Percentiles rank a stretch among this genome's conserved stretches.
Conservation (phyloP, 2,329 filamentous ascomycete species). For the Orbilia ellipsospora region DNA sequence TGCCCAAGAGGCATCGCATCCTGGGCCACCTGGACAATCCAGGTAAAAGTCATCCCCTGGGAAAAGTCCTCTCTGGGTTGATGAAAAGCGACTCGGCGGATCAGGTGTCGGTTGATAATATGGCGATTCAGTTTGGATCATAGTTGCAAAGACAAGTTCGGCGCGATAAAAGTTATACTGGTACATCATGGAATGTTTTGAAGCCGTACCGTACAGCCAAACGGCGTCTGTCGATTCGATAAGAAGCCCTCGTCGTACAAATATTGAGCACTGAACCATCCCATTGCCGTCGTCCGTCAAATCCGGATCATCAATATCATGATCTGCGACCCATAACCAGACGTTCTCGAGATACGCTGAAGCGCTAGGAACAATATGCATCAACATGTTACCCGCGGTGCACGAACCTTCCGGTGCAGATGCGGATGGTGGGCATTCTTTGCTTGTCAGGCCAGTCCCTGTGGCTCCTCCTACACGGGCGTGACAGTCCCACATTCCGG, state of each 20-base stretch:
- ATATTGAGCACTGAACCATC: slow-evolving; percentile 57
- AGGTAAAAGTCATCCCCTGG: slow-evolving; percentile 56
- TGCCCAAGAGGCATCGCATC: slow-evolving; percentile 56
- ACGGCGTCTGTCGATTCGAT: slow-evolving; percentile 60
- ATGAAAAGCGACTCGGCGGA: slow-evolving; percentile 29
- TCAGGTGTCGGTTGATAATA: slow-evolving; percentile 56
- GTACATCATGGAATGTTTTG: slow-evolving; percentile 76
- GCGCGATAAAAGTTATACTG: slow-evolving; percentile 74
- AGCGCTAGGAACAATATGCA: slow-evolving; percentile 61
- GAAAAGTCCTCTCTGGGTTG: slow-evolving; percentile 61
- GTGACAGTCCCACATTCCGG: slow-evolving; percentile 64
- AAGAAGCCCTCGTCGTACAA: slow-evolving; percentile 60
- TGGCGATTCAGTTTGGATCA: slow-evolving; percentile 67
- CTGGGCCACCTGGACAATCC: slow-evolving; percentile 24
- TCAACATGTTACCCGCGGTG: slow-evolving; percentile 61
- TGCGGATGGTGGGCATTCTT: slow-evolving; percentile 63
- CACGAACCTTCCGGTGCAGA: slow-evolving; percentile 60
- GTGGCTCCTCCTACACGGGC: slow-evolving; percentile 65
- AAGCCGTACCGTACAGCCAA: slow-evolving; percentile 65
- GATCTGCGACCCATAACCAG: slow-evolving; percentile 66
- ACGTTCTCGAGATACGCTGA: slow-evolving; percentile 65
- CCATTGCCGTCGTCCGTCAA: neutral
- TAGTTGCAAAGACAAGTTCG: slow-evolving; percentile 69
- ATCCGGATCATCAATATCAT: slow-evolving; percentile 56
- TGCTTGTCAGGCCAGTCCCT: slow-evolving; percentile 65